Evolutionary conservation across 1,139 yeast species (phyloP).

Genomic region (Pichia sp.): DNA sequence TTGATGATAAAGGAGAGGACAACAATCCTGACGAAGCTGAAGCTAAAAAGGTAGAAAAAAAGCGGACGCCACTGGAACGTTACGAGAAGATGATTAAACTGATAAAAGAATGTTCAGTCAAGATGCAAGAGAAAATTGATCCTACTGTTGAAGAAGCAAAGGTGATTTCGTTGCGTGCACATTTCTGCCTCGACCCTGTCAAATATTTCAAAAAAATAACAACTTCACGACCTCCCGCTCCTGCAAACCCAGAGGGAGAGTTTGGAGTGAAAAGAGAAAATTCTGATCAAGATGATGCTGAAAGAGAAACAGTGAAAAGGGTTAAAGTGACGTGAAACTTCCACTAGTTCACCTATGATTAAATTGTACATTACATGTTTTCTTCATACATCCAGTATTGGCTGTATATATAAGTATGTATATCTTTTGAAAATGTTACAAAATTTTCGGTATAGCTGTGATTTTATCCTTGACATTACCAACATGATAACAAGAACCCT

Average conservation of each 20-base stretch:
- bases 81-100: constrained; percentile 43
- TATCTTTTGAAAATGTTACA: constrained; percentile 7
- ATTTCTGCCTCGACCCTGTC: constrained; percentile 56
- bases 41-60: constrained; percentile 4
- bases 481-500: constrained; percentile 46
- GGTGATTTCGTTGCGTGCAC: constrained; percentile 57
- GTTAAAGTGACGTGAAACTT: constrained; percentile 14
- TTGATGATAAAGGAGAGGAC: background rate
- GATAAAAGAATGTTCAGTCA: constrained; percentile 47
- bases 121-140: constrained; percentile 32
- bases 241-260: background rate
- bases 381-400: background rate
- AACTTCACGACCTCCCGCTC: background rate
- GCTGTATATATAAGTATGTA: background rate
- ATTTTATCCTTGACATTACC: constrained; percentile 62
- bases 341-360: background rate
- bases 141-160: constrained; percentile 61
- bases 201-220: constrained; percentile 25
- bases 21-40: background rate
- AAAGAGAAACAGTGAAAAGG: constrained; percentile 2
- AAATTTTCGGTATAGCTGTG: constrained; percentile 41
- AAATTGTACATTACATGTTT: background rate
- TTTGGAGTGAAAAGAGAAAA: constrained; percentile 3
- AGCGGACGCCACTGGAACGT: constrained; percentile 29
- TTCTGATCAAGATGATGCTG: background rate